Base-by-base conservation (phyloP, 2,329 filamentous ascomycete genomes). In the Stemphylium vesicarium region DNA sequence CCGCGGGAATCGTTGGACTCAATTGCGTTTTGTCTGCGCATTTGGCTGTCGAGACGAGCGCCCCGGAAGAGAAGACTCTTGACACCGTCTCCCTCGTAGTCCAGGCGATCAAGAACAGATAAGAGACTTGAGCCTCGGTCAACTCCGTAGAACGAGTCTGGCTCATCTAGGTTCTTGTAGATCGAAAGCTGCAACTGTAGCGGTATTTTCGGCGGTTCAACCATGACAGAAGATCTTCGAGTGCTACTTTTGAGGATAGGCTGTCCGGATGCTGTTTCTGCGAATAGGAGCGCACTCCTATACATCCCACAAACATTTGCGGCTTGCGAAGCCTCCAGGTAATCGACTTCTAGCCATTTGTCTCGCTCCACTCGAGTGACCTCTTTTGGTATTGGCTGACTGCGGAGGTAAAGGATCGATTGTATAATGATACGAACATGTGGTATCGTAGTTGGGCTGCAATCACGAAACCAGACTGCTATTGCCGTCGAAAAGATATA, bases 111-210 rank as follows among this genome's bases (percentile, higher is more conserved):
- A 54, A 98, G 80, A 1, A 98, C 89, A 10, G 89, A 91, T 13
- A 84, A 81, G 13, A 99, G 78, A 53, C 87, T 92, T 6, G 92
- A 85, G 36, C 85, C 85, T 73, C 96, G 90, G 37, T 91, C 85
- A 7, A 97, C 83, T 4, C 95, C 96, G 70, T 99, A 99, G 73
- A 96, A 99, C 0, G 92, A 89, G 73, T 99, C 95, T 1, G 93
- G 94, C 68, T 99, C 96, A 69, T 97, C 93, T 41, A 99, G 90
- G 57, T 91, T 94, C 70, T 91, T 89, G 72, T 95, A 99, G 2
- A 99, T 93, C 0, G 84, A 81, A 39, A 96, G 82, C 11, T 98
- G 80, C 1, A 96, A 81, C 26, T 90, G 85, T 3, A 84, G 82
- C 6, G 90, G 84, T 22, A 80, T 54, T 24, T 71, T 63, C 1